phyloP scores from a whole-genome alignment of 768 basidiomycete genomes.

The Lactifluus subvellereus region DNA sequence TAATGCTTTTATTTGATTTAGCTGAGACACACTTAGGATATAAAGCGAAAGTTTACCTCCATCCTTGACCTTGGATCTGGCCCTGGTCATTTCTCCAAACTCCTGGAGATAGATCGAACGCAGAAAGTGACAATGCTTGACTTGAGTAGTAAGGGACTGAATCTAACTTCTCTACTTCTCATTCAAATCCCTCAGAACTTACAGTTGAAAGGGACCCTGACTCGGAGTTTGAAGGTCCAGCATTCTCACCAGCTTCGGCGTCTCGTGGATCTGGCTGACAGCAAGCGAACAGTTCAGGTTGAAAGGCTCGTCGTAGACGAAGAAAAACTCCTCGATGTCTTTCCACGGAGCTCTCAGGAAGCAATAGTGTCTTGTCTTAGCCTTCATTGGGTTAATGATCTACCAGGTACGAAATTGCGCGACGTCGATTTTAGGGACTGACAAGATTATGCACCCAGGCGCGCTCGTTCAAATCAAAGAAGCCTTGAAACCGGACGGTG shows the following conservation, averaged over 20 bases:
- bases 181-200: slow-evolving; percentile 41
- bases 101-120: slow-evolving; percentile 63
- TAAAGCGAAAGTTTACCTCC: slow-evolving; percentile 73
- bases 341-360: slow-evolving; percentile 76
- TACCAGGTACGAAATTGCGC: slow-evolving; percentile 59
- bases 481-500: slow-evolving; percentile 81
- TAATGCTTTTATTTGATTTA: slow-evolving; percentile 6
- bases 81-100: slow-evolving; percentile 84
- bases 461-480: slow-evolving; percentile 81
- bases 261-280: slow-evolving; percentile 4
- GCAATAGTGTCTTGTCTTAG: slow-evolving; percentile 87
- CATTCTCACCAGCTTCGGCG: slow-evolving; percentile 3
- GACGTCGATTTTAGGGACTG: not conserved
- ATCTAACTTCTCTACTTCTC: not conserved
- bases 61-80: slow-evolving; percentile 89
- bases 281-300: slow-evolving; percentile 53
- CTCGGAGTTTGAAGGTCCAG: slow-evolving; percentile 70
- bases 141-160: slow-evolving; percentile 54
- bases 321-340: slow-evolving; percentile 61
- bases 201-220: slow-evolving; percentile 73
- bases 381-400: slow-evolving; percentile 96
- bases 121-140: slow-evolving; percentile 81
- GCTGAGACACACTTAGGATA: slow-evolving; percentile 55
- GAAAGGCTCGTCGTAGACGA: slow-evolving; percentile 80
- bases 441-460: slow-evolving; percentile 41